phyloP scores from a whole-genome alignment of 345 rosid species.

The Hibiscus trionum region DNA sequence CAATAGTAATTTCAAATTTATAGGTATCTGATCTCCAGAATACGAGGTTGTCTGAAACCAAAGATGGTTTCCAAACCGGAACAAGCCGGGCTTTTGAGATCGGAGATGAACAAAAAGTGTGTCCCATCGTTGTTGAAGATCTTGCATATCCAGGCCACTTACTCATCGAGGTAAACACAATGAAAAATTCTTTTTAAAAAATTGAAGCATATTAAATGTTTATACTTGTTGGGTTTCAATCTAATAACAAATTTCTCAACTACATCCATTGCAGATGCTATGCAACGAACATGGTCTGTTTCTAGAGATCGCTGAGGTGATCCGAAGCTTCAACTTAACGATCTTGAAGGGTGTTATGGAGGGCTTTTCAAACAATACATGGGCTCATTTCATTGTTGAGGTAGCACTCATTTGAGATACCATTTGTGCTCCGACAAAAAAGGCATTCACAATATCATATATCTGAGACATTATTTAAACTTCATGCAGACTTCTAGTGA shows the following conservation, averaged over 20 bases:
- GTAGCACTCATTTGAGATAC: slow-evolving; percentile 18
- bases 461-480: neutral
- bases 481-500: slow-evolving; percentile 39
- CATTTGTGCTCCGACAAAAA: neutral
- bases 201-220: neutral
- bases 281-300: slow-evolving; percentile 45
- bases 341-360: slow-evolving; percentile 46
- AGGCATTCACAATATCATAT: neutral
- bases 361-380: slow-evolving; percentile 26
- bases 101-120: slow-evolving; percentile 30
- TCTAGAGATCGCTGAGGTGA: slow-evolving; percentile 50
- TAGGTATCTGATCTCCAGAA: slow-evolving; percentile 26
- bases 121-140: slow-evolving; percentile 63
- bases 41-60: slow-evolving; percentile 23
- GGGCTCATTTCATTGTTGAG: slow-evolving; percentile 67
- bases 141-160: slow-evolving; percentile 46
- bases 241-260: neutral
- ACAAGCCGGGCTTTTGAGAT: slow-evolving; percentile 44
- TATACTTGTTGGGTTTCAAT: neutral
- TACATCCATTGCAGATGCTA: slow-evolving; percentile 38
- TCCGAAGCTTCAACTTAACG: slow-evolving; percentile 33
- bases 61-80: slow-evolving; percentile 16
- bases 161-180: slow-evolving; percentile 40
- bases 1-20: neutral
- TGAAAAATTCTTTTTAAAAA: neutral